Base-by-base conservation (phyloP, 1,284 basidiomycete species). In the Coniferiporia weirii region DNA sequence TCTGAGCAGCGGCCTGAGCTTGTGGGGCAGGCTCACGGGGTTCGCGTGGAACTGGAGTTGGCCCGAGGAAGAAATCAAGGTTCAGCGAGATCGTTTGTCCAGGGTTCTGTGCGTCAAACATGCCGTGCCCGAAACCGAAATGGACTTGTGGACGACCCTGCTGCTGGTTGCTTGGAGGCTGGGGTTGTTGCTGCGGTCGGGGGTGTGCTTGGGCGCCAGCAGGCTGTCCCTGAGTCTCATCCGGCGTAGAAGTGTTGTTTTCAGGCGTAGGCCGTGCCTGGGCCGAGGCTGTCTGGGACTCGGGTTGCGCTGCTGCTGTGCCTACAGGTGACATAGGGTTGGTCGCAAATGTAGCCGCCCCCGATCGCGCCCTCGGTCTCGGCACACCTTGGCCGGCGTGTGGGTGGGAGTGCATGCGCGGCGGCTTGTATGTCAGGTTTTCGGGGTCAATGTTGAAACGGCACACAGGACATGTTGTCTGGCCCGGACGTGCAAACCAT, bases 391-490 rank as follows among this genome's bases (percentile, higher is more conserved):
- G 68, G 48, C 65, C 64, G 19, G 66, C 51, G 15, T 45, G 61
- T 19, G 59, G 52, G n/a, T n/a, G 40, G 3, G 40, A 7, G 3
- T n/a, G 15, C 12, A 46, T 9, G 9, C 56, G 54, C n/a, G 55
- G 61, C 4, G 69, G 71, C 15, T 71, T 72, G 66, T 80, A 83
- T 0, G 86, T 88, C 51, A 89, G 68, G 54, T 84, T 84, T 55
- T 89, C 83, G 0, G 88, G 89, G 66, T 91, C 88, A 56, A 91
- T 79, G 64, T 91, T 84, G 66, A 91, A 91, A 61, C 89, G 75
- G 71, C 89, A 91, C 0, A 86, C 85, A 0, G 89, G 89, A 65
- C 89, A 91, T 0, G 89, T 91, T 32, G 89, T 90, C 63, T 87
- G 86, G 49, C 76, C 78, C 10, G 85, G 85, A 59, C 85, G 76